Conservation (phyloP, 306 rosid genomes). For the Neltuma alba region DNA sequence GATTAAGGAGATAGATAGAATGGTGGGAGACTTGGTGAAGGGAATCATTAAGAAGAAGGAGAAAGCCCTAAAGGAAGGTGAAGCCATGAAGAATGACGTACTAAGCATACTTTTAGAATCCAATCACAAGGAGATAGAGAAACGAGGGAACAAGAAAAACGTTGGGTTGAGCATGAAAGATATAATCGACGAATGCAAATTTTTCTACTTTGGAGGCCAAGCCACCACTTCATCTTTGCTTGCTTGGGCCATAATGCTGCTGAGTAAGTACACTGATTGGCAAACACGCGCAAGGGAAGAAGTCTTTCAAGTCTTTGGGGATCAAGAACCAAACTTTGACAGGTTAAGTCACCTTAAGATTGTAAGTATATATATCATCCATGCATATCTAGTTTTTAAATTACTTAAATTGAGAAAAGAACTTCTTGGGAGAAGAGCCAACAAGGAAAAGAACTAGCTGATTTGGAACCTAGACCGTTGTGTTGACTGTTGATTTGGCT, state of each 20-base stretch:
- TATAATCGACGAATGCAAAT: slow-evolving; percentile 47
- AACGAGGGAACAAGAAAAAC: slow-evolving; percentile 27
- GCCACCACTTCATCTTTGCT: slow-evolving; percentile 38
- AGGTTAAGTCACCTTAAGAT: neutral
- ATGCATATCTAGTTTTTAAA: too few species aligned
- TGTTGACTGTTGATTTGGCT: too few species aligned
- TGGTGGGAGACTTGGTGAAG: neutral
- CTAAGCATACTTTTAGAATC: neutral
- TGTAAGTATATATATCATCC: neutral
- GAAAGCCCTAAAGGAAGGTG: neutral
- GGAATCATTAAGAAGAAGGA: neutral
- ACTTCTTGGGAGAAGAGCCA: too few species aligned
- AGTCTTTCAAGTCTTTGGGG: neutral
- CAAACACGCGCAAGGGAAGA: neutral
- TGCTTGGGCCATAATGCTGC: slow-evolving; percentile 44
- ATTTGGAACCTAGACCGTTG: too few species aligned
- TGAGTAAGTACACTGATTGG: neutral
- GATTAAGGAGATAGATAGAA: neutral
- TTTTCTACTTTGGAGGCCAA: slow-evolving; percentile 56
- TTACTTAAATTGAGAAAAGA: too few species aligned
- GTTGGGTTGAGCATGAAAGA: slow-evolving; percentile 40
- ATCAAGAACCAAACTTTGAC: neutral
- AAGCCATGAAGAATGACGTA: neutral
- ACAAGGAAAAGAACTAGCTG: too few species aligned
- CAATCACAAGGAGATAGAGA: slow-evolving; percentile 31